A percentile compares a stretch with the other conserved stretches of the same genome.
These are phyloP conservation scores for Raphanus raphanistrum DNA, from an alignment of 345 rosid species.

Conservation along the genomic window DNA sequence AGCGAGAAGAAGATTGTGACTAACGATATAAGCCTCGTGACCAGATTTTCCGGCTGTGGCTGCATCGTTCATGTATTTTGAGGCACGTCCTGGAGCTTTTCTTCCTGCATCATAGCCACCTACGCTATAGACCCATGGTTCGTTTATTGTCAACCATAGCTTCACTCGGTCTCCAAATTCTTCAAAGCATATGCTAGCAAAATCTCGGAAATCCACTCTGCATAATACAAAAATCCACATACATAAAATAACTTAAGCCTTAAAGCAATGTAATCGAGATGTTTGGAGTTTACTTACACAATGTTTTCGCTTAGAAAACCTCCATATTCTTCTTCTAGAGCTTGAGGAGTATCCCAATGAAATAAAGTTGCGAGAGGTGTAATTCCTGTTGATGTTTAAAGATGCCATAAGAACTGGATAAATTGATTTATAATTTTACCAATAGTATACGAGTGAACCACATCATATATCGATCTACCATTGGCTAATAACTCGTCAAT, in stretches of 20 bases:
- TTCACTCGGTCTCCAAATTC: constrained; percentile 53
- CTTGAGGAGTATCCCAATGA: constrained; percentile 40
- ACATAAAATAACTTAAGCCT: not conserved
- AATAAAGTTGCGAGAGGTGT: constrained; percentile 34
- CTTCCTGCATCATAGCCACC: constrained; percentile 38
- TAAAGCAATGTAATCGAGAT: not conserved
- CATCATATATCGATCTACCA: constrained; percentile 25
- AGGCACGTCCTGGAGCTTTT: constrained; percentile 44
- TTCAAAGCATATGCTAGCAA: constrained; percentile 41
- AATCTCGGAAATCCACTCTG: constrained; percentile 40
- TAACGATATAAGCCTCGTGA: constrained; percentile 30
- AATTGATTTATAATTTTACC: not conserved
- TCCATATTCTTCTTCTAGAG: constrained; percentile 33
- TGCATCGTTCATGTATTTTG: constrained; percentile 20
- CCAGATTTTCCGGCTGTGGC: constrained; percentile 39
- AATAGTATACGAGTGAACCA: not conserved
- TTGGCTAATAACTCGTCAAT: constrained; percentile 43
- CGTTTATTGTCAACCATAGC: constrained; percentile 52
- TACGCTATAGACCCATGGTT: constrained; percentile 41
- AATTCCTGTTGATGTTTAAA: constrained; percentile 20
- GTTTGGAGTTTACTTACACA: constrained; percentile 6
- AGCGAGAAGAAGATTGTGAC: constrained; percentile 34
- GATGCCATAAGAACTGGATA: not conserved
- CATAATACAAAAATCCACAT: not conserved
- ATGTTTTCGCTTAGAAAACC: constrained; percentile 30